A percentile compares a stretch with the other conserved stretches of the same genome.
These are phyloP conservation scores for Nemania abortiva DNA, from an alignment of 2,329 filamentous ascomycete species.

Conservation along the genomic window DNA sequence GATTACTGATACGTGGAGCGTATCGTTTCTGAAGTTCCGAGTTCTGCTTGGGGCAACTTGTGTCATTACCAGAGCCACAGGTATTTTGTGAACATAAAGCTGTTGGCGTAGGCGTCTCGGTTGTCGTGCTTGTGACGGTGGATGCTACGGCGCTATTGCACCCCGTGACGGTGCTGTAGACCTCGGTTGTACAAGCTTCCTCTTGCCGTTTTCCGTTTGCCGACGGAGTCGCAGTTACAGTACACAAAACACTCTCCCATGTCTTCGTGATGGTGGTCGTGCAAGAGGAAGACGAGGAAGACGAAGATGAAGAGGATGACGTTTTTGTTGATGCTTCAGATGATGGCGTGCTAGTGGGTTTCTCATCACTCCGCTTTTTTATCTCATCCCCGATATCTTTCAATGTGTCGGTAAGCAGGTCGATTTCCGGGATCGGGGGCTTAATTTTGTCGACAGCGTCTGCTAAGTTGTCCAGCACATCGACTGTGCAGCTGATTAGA, in stretches of 20 bases:
- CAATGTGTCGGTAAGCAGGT: conserved; percentile 22
- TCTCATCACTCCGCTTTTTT: conserved; percentile 10
- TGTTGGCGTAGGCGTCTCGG: neutral
- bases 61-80: neutral
- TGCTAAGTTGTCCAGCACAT: conserved; percentile 20
- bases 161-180: conserved; percentile 10
- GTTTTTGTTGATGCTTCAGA: neutral
- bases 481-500: conserved; percentile 17
- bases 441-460: conserved; percentile 15
- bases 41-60: neutral
- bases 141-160: conserved; percentile 1
- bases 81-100: neutral
- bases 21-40: neutral
- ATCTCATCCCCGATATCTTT: conserved; percentile 19
- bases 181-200: conserved; percentile 9
- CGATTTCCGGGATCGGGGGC: conserved; percentile 12
- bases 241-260: conserved; percentile 16
- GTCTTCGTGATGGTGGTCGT: conserved; percentile 3
- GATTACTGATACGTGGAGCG: neutral
- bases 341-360: conserved; percentile 1
- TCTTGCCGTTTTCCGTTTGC: neutral
- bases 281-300: no score
- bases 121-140: conserved; percentile 12
- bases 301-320: neutral
- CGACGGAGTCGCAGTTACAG: conserved; percentile 12